Conservation (phyloP, 139 green algal species). For the Pseudopediastrum boryanum region DNA sequence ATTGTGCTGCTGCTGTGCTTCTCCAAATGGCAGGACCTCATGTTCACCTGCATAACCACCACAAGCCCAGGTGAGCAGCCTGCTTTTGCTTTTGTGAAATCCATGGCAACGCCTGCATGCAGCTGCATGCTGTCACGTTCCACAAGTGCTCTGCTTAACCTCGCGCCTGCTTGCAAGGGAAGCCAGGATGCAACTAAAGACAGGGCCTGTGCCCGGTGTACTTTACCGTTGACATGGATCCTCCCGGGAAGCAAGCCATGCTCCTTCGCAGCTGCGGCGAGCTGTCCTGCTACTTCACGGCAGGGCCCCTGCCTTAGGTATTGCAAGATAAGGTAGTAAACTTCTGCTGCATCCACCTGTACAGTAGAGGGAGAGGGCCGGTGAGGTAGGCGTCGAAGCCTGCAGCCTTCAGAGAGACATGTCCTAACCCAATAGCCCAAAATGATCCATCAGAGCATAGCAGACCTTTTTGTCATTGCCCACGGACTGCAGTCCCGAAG, state of each 20-base stretch:
- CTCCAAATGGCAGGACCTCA: slow-evolving; percentile 18
- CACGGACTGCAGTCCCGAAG: too few relatives aligned
- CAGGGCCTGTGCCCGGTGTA: background rate
- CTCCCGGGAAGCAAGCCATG: slow-evolving; percentile 61
- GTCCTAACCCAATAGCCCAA: too few relatives aligned
- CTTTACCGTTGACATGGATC: slow-evolving; percentile 39
- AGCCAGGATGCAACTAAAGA: too few relatives aligned
- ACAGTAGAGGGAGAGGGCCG: too few relatives aligned
- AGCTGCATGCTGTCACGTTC: background rate
- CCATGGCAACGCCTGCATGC: background rate
- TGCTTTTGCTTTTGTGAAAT: background rate
- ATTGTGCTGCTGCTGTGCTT: slow-evolving; percentile 37
- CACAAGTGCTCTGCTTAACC: background rate
- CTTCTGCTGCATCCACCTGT: slow-evolving; percentile 29
- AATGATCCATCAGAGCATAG: too few relatives aligned
- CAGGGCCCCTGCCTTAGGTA: slow-evolving; percentile 39
- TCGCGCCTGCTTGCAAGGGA: background rate
- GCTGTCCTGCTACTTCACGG: slow-evolving; percentile 17
- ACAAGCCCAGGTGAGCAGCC: background rate
- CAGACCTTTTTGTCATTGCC: too few relatives aligned
- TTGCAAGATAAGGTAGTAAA: slow-evolving; percentile 46
- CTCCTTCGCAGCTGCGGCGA: slow-evolving; percentile 49
- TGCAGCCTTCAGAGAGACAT: too few relatives aligned
- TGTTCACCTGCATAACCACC: slow-evolving; percentile 44
- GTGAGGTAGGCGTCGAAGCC: too few relatives aligned